A percentile compares a stretch with the other conserved stretches of the same genome.
Evolutionary conservation across 163 green algal species (phyloP).

Genomic region (Volvox carteri): DNA sequence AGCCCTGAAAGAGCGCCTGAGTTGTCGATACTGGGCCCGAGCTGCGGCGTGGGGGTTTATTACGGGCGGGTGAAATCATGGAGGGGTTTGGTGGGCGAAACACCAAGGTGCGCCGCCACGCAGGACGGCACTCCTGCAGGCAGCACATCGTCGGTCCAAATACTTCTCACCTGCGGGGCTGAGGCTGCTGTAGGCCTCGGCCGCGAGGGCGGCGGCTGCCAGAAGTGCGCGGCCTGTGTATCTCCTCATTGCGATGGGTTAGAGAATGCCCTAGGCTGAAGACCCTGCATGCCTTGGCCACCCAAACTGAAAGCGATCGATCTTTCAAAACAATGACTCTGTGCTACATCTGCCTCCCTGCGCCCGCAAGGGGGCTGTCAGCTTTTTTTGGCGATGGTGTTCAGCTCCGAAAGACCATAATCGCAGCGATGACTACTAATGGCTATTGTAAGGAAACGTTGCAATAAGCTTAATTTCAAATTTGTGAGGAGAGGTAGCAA

Average conservation of each 20-base stretch:
- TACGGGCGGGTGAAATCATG: not conserved
- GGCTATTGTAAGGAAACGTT: not conserved
- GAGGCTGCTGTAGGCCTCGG: slow-evolving; percentile 5
- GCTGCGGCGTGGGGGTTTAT: not conserved
- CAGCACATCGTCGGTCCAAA: not conserved
- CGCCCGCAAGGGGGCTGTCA: not conserved
- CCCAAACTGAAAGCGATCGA: not conserved
- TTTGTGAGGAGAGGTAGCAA: no score
- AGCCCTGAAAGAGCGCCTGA: not conserved
- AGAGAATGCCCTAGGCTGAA: not conserved
- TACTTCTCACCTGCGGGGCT: slow-evolving; percentile 19
- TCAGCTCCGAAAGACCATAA: not conserved
- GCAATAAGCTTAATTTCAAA: no score
- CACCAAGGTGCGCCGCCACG: not conserved
- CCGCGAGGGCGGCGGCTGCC: not conserved
- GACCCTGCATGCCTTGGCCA: not conserved
- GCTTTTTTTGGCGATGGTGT: not conserved
- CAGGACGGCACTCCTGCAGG: no score
- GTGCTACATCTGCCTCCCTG: not conserved
- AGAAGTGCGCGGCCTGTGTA: slow-evolving; percentile 23
- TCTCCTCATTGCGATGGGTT: not conserved
- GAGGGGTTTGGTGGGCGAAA: not conserved
- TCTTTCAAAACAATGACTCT: not conserved
- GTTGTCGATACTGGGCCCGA: not conserved
- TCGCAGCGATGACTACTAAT: not conserved